phyloP scores from a whole-genome alignment of 345 rosid species.

The sweet orange (Citrus sinensis) region DNA sequence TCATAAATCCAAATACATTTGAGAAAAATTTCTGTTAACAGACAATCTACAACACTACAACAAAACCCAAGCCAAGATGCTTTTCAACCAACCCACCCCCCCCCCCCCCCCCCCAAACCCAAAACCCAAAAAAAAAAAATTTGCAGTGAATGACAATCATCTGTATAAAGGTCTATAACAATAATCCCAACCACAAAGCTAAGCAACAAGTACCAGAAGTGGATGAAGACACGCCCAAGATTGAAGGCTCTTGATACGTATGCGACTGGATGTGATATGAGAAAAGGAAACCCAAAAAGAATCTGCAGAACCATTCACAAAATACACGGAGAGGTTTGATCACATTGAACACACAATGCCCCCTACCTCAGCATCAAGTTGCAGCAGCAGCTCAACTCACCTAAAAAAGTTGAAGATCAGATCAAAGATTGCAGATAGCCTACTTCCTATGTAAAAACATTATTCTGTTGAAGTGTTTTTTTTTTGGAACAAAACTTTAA shows the following conservation, averaged over 20 bases:
- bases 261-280: slow-evolving; percentile 60
- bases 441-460: slow-evolving; percentile 2
- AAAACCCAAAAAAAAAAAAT: neutral
- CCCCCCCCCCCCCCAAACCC: no score
- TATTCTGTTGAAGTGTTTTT: neutral
- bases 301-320: slow-evolving; percentile 65
- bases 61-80: neutral
- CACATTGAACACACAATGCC: slow-evolving; percentile 19
- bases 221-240: slow-evolving; percentile 92
- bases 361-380: slow-evolving; percentile 22
- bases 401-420: slow-evolving; percentile 32
- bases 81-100: neutral
- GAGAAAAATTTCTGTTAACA: neutral
- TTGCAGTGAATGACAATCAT: neutral
- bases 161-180: neutral
- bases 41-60: neutral
- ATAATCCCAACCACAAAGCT: slow-evolving; percentile 10
- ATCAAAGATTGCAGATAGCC: slow-evolving; percentile 16
- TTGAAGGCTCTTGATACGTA: slow-evolving; percentile 87
- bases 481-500: neutral
- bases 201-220: slow-evolving; percentile 69
- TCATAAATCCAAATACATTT: neutral
- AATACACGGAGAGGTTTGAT: slow-evolving; percentile 31
- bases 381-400: slow-evolving; percentile 56
- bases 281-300: slow-evolving; percentile 81